Percentiles rank a stretch among this genome's conserved stretches.
phyloP scores from a whole-genome alignment of 225 moss, liverwort and hornwort species.

The Sphagnum contortum region DNA sequence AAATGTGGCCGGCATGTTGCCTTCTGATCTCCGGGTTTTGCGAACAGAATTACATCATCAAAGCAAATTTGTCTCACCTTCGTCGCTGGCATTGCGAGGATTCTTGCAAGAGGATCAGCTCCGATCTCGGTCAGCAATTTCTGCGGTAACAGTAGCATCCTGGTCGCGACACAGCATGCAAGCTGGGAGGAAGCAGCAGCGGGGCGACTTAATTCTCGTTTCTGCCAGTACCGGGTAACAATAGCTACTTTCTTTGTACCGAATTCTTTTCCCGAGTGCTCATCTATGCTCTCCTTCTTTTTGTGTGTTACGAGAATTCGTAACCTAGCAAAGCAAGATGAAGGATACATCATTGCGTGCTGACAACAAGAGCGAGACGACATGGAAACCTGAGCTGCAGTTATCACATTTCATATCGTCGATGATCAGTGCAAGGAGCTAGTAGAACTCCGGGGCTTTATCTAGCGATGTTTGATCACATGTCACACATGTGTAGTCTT shows the following conservation, averaged over 20 bases:
- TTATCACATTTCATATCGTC: no score
- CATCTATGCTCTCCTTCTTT: background rate
- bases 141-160: constrained; percentile 3
- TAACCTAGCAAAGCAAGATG: no score
- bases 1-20: background rate
- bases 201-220: constrained; percentile 10
- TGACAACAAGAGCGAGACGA: no score
- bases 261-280: background rate
- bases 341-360: no score
- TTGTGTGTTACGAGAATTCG: no score
- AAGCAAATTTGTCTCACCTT: background rate
- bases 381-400: no score
- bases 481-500: no score
- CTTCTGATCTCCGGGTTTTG: background rate
- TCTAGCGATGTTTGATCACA: no score
- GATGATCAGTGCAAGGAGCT: no score
- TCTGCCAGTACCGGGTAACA: constrained; percentile 17
- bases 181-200: background rate
- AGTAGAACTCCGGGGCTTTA: no score
- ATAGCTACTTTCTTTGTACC: constrained; percentile 9
- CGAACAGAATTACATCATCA: constrained; percentile 1
- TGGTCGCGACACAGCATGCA: background rate
- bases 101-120: background rate
- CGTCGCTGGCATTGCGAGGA: constrained; percentile 4
- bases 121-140: constrained; percentile 5